Evolutionary conservation across 306 rosid genomes (phyloP).

Genomic region (Astragalus glycyphyllos): DNA sequence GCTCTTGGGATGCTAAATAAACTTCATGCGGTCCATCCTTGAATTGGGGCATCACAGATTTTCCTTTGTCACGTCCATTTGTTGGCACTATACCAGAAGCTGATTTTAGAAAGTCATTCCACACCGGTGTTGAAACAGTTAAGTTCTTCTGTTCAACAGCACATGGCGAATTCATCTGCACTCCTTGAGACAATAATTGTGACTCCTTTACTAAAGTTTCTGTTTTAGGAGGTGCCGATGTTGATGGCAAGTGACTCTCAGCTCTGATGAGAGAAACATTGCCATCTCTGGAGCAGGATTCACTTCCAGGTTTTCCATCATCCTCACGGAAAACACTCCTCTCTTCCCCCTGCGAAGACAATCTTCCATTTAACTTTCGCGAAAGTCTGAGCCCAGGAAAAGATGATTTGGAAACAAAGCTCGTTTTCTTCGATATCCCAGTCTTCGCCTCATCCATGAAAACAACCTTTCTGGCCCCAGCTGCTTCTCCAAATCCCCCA

Average conservation of each 20-base stretch:
- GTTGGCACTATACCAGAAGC: slow-evolving; percentile 52
- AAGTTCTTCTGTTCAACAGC: slow-evolving; percentile 47
- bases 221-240: slow-evolving; percentile 34
- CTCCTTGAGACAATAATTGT: slow-evolving; percentile 41
- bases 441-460: slow-evolving; percentile 43
- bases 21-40: slow-evolving; percentile 42
- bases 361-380: slow-evolving; percentile 47
- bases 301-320: slow-evolving; percentile 44
- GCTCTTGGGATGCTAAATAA: slow-evolving; percentile 50
- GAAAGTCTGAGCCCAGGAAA: slow-evolving; percentile 60
- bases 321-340: slow-evolving; percentile 41
- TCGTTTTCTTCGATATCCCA: slow-evolving; percentile 42
- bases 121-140: slow-evolving; percentile 49
- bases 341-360: slow-evolving; percentile 44
- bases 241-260: slow-evolving; percentile 20
- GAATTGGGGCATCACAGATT: slow-evolving; percentile 49
- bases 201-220: slow-evolving; percentile 45
- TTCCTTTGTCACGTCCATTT: slow-evolving; percentile 46
- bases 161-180: slow-evolving; percentile 44
- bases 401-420: slow-evolving; percentile 51
- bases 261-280: slow-evolving; percentile 41
- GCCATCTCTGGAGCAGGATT: slow-evolving; percentile 42
- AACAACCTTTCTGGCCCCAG: slow-evolving; percentile 42
- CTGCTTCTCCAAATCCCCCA: slow-evolving; percentile 50
- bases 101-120: slow-evolving; percentile 49